Evolutionary conservation across 2,329 filamentous ascomycete species (phyloP).

Genomic region (Colletotrichum tabaci): DNA sequence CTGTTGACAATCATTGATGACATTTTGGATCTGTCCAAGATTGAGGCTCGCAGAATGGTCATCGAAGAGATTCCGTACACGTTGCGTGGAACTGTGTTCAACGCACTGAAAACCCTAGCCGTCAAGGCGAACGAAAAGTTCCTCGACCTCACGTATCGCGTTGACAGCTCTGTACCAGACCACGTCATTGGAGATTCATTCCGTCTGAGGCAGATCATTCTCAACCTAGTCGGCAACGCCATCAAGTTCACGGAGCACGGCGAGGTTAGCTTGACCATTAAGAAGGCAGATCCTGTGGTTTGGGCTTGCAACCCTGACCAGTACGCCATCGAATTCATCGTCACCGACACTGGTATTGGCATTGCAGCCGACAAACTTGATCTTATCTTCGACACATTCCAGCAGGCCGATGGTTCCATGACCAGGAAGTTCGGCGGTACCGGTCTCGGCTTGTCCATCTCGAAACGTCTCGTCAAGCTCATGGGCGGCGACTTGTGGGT

Average conservation of each 20-base stretch:
- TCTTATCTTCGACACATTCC: constrained; percentile 98
- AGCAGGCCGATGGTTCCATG: constrained; percentile 97
- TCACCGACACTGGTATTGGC: constrained; percentile 96
- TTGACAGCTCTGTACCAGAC: constrained; percentile 93
- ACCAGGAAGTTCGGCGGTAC: constrained; percentile 97
- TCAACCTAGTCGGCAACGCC: constrained; percentile 97
- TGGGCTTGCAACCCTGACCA: constrained; percentile 79
- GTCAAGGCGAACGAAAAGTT: constrained; percentile 98
- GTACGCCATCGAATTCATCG: constrained; percentile 95
- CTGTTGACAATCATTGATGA: constrained; percentile 96
- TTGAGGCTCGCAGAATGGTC: constrained; percentile 97
- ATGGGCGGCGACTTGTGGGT: constrained; percentile 99
- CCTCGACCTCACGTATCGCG: constrained; percentile 91
- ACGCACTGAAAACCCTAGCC: constrained; percentile 95
- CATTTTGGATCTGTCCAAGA: constrained; percentile 81
- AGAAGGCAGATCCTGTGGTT: constrained; percentile 74
- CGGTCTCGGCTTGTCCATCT: constrained; percentile 93
- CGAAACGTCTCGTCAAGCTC: constrained; percentile 92
- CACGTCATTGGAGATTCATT: constrained; percentile 97
- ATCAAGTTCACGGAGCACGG: constrained; percentile 99
- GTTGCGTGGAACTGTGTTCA: constrained; percentile 94
- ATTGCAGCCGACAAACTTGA: constrained; percentile 96
- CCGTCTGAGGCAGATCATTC: constrained; percentile 94
- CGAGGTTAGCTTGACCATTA: constrained; percentile 95
- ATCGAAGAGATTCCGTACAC: constrained; percentile 99